Evolutionary conservation across 1,284 basidiomycete species (phyloP).

Genomic region (Marasmius sp.): DNA sequence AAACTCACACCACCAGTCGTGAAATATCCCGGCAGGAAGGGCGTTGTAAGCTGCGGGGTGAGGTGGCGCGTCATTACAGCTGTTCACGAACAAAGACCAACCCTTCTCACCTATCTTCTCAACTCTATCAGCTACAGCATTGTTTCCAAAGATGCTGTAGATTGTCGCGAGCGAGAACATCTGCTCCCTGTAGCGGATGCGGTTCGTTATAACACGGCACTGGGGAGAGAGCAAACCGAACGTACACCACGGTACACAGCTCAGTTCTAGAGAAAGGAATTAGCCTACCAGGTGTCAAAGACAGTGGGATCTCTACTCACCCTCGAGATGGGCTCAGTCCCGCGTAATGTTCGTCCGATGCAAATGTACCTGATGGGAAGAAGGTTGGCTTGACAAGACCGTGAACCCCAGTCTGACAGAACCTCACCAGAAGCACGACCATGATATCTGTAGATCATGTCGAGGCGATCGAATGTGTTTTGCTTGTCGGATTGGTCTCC

Average conservation of each 20-base stretch:
- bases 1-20: constrained; percentile 35
- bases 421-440: constrained; percentile 29
- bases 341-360: constrained; percentile 38
- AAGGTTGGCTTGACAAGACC: too few species aligned
- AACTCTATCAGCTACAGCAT: constrained; percentile 35
- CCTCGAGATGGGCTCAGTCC: constrained; percentile 39
- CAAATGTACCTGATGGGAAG: constrained; percentile 27
- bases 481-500: constrained; percentile 34
- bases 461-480: constrained; percentile 35
- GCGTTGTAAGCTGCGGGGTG: constrained; percentile 35
- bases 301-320: constrained; percentile 17
- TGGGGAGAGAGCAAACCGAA: not conserved
- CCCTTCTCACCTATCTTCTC: constrained; percentile 33
- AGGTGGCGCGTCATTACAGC: not conserved
- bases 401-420: too few species aligned
- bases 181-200: constrained; percentile 30
- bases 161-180: constrained; percentile 39
- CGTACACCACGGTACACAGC: constrained; percentile 37
- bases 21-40: constrained; percentile 34
- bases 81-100: not conserved
- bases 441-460: constrained; percentile 37
- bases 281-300: not conserved
- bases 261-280: constrained; percentile 28
- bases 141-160: constrained; percentile 39
- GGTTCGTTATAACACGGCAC: not conserved